Evolutionary conservation across 345 rosid genomes (phyloP).

Genomic region (Linum usitatissimum): DNA sequence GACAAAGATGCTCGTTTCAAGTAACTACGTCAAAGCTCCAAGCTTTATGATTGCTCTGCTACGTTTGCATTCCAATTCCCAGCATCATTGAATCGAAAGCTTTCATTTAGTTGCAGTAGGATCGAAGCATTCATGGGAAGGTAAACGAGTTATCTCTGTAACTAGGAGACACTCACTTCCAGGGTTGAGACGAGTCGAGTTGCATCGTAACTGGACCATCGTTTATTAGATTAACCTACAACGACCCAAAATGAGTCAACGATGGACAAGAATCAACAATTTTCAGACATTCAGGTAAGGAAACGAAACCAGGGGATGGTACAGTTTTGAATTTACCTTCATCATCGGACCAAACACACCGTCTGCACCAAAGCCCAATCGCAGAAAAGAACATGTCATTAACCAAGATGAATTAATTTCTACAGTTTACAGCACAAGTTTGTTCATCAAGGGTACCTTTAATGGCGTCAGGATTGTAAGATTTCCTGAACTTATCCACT

Average conservation of each 20-base stretch:
- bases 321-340: slow-evolving; percentile 37
- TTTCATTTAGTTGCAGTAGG: no score
- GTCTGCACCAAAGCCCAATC: slow-evolving; percentile 26
- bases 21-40: no score
- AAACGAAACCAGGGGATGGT: background rate
- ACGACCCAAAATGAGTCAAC: background rate
- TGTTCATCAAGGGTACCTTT: slow-evolving; percentile 32
- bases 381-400: background rate
- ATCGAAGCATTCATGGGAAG: no score
- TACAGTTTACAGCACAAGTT: background rate
- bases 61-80: no score
- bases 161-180: slow-evolving; percentile 36
- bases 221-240: slow-evolving; percentile 66
- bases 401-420: no score
- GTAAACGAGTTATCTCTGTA: no score
- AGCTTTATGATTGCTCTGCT: no score
- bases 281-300: background rate
- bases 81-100: no score
- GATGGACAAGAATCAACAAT: background rate
- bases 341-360: slow-evolving; percentile 85
- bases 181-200: slow-evolving; percentile 55
- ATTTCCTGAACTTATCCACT: slow-evolving; percentile 47
- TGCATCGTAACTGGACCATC: slow-evolving; percentile 96
- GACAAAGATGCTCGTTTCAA: no score
- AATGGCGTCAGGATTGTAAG: slow-evolving; percentile 46